Percentiles rank a stretch among this genome's conserved stretches.
Conservation (phyloP, 495 filamentous ascomycete genomes). For the Filosporella fistucella region DNA sequence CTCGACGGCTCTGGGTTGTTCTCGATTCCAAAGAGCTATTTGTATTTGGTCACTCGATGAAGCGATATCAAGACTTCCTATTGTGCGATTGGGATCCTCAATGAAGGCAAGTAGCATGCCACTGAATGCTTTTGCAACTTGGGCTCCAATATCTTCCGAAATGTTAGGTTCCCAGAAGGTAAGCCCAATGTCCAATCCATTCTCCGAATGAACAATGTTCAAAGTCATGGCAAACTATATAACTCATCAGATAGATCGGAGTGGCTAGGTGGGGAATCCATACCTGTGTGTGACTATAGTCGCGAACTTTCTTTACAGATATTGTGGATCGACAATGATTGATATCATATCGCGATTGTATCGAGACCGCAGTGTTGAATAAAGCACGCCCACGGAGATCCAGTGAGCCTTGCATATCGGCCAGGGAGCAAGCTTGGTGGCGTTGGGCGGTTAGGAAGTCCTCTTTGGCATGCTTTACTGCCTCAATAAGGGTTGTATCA, state of each 20-base stretch:
- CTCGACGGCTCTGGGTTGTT: conserved; percentile 18
- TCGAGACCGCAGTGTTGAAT: neutral
- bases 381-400: neutral
- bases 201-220: neutral
- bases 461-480: neutral
- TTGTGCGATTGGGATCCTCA: neutral
- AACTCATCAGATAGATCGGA: neutral
- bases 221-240: neutral
- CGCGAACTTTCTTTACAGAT: too few relatives aligned
- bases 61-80: neutral
- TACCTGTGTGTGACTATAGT: neutral
- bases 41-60: neutral
- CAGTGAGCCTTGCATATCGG: neutral
- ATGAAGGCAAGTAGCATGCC: neutral
- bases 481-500: neutral
- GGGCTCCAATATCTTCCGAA: neutral
- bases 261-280: neutral
- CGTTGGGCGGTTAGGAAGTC: neutral
- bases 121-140: neutral
- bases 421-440: neutral
- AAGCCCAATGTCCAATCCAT: neutral
- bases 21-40: conserved; percentile 23
- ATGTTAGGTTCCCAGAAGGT: neutral
- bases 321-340: too few relatives aligned
- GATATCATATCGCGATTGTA: too few relatives aligned